A percentile compares a stretch with the other conserved stretches of the same genome.
Conservation (phyloP, 768 basidiomycete genomes). For the Crucibulum laeve region DNA sequence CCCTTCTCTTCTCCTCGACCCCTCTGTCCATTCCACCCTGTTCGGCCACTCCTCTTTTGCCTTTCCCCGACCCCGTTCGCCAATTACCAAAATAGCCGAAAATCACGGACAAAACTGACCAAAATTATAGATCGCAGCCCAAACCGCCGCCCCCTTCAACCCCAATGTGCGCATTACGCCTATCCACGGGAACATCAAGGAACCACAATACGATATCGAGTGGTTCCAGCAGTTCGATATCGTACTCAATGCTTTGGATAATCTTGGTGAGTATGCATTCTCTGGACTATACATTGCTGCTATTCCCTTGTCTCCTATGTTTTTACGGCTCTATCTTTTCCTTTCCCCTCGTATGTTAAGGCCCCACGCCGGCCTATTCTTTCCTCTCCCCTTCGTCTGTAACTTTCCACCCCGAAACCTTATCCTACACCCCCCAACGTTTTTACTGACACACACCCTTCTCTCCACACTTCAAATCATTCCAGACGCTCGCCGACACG, state of each 20-base stretch:
- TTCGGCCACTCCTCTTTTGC: not conserved
- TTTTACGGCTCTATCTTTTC: no score
- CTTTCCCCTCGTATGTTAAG: not conserved
- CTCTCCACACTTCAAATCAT: not conserved
- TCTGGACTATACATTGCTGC: not conserved
- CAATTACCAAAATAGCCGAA: slow-evolving; percentile 1
- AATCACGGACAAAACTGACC: no score
- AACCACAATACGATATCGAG: slow-evolving; percentile 78
- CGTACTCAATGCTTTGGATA: slow-evolving; percentile 94
- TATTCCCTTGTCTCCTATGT: no score
- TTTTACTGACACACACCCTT: no score
- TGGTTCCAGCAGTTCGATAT: slow-evolving; percentile 93
- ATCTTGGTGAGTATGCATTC: slow-evolving; percentile 64
- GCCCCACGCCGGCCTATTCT: not conserved
- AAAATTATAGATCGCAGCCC: slow-evolving; percentile 64
- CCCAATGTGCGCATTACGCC: slow-evolving; percentile 84
- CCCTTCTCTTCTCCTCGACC: not conserved
- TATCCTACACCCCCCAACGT: not conserved
- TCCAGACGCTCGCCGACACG: slow-evolving; percentile 87
- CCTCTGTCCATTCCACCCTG: slow-evolving; percentile 12
- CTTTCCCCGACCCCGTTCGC: not conserved
- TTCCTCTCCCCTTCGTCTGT: not conserved
- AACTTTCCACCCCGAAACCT: not conserved
- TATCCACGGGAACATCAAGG: slow-evolving; percentile 95
- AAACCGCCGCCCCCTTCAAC: slow-evolving; percentile 80